phyloP scores from a whole-genome alignment of 805 yeast species.

The Candida dajiaensis region DNA sequence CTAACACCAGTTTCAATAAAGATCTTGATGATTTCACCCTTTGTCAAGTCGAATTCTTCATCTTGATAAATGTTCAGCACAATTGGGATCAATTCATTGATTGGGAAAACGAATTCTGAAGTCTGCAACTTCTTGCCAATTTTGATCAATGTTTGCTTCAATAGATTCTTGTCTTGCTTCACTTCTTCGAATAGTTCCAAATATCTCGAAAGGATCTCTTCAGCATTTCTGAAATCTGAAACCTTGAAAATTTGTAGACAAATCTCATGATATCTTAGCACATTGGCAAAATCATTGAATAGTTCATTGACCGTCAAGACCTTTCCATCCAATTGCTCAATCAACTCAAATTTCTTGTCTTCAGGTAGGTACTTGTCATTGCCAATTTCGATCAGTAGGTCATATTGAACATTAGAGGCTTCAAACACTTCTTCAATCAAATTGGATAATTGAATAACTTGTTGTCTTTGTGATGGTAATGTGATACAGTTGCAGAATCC shows the following conservation, averaged over 20 bases:
- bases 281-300: conserved; percentile 82
- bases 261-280: conserved; percentile 79
- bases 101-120: conserved; percentile 77
- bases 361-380: conserved; percentile 44
- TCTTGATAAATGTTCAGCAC: conserved; percentile 47
- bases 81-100: conserved; percentile 61
- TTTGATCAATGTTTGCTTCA: conserved; percentile 24
- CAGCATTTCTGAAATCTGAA: conserved; percentile 80
- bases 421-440: conserved; percentile 75
- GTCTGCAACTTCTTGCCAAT: conserved; percentile 61
- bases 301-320: conserved; percentile 71
- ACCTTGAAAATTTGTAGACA: conserved; percentile 73
- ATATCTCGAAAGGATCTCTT: conserved; percentile 81
- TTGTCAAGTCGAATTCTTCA: conserved; percentile 31
- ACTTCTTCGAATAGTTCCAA: conserved; percentile 49
- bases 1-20: conserved; percentile 60
- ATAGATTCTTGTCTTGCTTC: conserved; percentile 15
- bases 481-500: conserved; percentile 86
- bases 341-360: conserved; percentile 45
- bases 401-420: conserved; percentile 77
- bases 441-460: conserved; percentile 63
- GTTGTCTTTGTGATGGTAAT: conserved; percentile 70
- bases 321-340: conserved; percentile 50
- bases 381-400: conserved; percentile 37
- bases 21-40: conserved; percentile 55